Base-by-base conservation (phyloP, 2,329 filamentous ascomycete genomes). In the Talaromyces islandicus region DNA sequence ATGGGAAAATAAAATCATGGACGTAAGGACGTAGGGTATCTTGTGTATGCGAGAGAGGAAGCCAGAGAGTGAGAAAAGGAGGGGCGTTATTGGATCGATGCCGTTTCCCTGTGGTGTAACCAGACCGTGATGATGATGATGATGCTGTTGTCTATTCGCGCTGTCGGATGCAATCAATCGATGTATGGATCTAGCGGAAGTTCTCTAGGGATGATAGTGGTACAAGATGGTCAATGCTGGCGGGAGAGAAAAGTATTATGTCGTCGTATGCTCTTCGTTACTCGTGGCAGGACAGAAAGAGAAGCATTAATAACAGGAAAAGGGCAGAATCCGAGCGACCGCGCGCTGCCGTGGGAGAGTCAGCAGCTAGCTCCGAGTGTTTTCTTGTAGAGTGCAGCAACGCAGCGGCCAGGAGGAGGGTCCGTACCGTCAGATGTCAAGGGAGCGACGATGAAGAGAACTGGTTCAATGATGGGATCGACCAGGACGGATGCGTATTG, bases 1-100 rank as follows among this genome's bases (percentile, higher is more conserved):
- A 64, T 64, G 65, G 60, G 62, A 66, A 64, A 65, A 68, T 68
- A 67, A 63, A 71, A 68, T 74, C 73, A 75, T 75, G 71, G 67
- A 71, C 59, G 48, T 61, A 56, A 51, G 46, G 38, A 29, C 41
- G 25, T 25, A 57, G 54, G 52, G 59, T 59, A 55, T 62, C 57
- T 43, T 54, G 46, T 17, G 27, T 7, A 51, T 61, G 38, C 38
- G 12, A 32, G 29, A 21, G 38, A 55, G 25, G 9, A n/a, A 35
- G 53, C 19, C 17, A 25, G 17, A 19, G 30, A 24, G 54, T 14
- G 29, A 56, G 35, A 19, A 29, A 38, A n/a, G 30, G 17, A 56
- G 41, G 27, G 32, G 32, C 25, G 50, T 57, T 25, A 43, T n/a
- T 57, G n/a, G 12, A 19, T 46, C 24, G 43, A 21, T 46, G n/a